A percentile compares a stretch with the other conserved stretches of the same genome.
Evolutionary conservation across 2,329 filamentous ascomycete genomes (phyloP).

Genomic region (Didymellaceae sp.): DNA sequence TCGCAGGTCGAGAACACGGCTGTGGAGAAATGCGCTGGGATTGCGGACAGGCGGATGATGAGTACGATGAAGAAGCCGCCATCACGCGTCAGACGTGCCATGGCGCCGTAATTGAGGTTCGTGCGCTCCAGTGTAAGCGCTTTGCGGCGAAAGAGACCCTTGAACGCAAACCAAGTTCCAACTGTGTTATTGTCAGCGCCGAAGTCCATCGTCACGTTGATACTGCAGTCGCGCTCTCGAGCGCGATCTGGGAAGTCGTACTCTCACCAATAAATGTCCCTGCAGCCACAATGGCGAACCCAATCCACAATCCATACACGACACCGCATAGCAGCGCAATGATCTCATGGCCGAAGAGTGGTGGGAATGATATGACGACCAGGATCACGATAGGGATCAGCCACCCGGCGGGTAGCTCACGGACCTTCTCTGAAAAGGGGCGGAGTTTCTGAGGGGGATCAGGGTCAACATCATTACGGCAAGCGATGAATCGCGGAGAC

Average conservation of each 20-base stretch:
- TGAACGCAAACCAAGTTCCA: slow-evolving; percentile 47
- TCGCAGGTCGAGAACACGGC: slow-evolving; percentile 47
- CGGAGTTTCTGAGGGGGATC: slow-evolving; percentile 33
- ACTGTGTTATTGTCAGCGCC: slow-evolving; percentile 29
- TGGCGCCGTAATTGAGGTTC: slow-evolving; percentile 46
- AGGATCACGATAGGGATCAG: slow-evolving; percentile 45
- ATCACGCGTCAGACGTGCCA: slow-evolving; percentile 45
- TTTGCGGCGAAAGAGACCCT: slow-evolving; percentile 38
- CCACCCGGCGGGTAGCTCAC: slow-evolving; percentile 45
- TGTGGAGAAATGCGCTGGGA: slow-evolving; percentile 45
- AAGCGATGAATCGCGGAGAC: slow-evolving; percentile 2
- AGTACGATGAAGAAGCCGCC: slow-evolving; percentile 45
- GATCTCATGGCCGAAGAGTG: slow-evolving; percentile 45
- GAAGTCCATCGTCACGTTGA: not conserved
- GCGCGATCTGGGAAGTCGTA: slow-evolving; percentile 13
- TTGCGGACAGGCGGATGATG: slow-evolving; percentile 43
- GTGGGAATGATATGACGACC: slow-evolving; percentile 45
- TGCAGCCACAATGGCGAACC: slow-evolving; percentile 43
- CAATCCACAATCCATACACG: slow-evolving; percentile 45
- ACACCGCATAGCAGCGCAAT: slow-evolving; percentile 45
- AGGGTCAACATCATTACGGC: slow-evolving; percentile 16
- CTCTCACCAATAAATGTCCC: slow-evolving; percentile 46
- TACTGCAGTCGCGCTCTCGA: not conserved
- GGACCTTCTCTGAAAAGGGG: slow-evolving; percentile 44
- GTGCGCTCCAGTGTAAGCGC: slow-evolving; percentile 43